These are phyloP conservation scores for Ambrosia trifida DNA, from an alignment of 129 eudicot species.

Conservation along the genomic window DNA sequence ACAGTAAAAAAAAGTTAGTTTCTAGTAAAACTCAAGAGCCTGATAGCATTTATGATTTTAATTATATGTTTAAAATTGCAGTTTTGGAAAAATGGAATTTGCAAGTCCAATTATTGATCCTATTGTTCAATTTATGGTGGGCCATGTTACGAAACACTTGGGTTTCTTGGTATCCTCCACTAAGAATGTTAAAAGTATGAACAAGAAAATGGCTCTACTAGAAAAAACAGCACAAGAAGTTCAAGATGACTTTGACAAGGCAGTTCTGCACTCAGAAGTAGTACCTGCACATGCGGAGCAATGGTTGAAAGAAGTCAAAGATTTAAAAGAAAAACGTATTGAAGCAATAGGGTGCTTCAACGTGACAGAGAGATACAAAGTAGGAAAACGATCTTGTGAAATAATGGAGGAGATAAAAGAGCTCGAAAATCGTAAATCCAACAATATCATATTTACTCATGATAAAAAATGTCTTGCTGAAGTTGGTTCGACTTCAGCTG, in stretches of 20 bases:
- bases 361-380: conserved; percentile 8
- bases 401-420: neutral
- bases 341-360: neutral
- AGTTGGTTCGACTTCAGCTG: neutral
- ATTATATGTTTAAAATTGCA: neutral
- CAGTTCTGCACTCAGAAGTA: neutral
- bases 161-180: conserved; percentile 12
- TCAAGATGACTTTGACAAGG: neutral
- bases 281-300: neutral
- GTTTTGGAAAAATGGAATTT: neutral
- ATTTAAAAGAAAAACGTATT: neutral
- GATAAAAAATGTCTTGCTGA: neutral
- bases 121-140: conserved; percentile 14
- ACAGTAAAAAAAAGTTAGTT: too few species aligned
- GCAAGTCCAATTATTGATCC: neutral
- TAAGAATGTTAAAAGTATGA: neutral
- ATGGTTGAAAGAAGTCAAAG: neutral
- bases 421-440: neutral
- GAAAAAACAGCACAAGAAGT: neutral
- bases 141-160: neutral
- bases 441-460: neutral
- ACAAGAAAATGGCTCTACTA: neutral
- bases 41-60: too few species aligned
- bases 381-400: neutral
- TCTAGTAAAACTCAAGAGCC: too few species aligned